A percentile compares a stretch with the other conserved stretches of the same genome.
phyloP scores from a whole-genome alignment of 23 red algal genomes.

The Gracilaria gracilis region DNA sequence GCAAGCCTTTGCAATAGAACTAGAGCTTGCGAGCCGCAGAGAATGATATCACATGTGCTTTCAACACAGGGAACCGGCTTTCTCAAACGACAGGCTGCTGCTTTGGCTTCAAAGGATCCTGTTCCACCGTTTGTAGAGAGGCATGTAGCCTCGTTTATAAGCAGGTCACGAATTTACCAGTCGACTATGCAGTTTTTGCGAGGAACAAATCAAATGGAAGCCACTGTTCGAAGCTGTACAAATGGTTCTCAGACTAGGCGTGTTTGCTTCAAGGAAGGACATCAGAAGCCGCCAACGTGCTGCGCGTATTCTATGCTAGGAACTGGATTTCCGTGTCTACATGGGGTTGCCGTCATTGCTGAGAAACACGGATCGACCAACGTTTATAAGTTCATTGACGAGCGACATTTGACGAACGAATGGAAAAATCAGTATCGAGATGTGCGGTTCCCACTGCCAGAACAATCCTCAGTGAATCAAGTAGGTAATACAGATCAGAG shows the following conservation, averaged over 20 bases:
- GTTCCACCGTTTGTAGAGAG: background rate
- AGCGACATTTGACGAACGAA: background rate
- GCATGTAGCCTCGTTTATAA: background rate
- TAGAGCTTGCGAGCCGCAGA: constrained; percentile 8
- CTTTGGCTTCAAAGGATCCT: background rate
- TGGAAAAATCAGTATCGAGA: background rate
- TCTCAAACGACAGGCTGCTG: background rate
- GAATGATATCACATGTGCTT: background rate
- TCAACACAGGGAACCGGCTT: background rate
- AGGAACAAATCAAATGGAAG: background rate
- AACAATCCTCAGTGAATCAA: too few relatives aligned
- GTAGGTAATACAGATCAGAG: background rate
- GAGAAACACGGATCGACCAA: constrained; percentile 27
- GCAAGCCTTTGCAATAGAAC: background rate
- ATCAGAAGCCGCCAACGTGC: background rate
- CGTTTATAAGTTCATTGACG: background rate
- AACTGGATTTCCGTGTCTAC: constrained; percentile 31
- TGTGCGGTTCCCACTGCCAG: too few relatives aligned
- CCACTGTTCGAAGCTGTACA: background rate
- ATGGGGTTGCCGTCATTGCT: constrained; percentile 8
- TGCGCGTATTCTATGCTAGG: constrained; percentile 14
- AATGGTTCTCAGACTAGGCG: background rate
- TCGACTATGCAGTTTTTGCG: background rate
- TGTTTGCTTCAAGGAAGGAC: background rate
- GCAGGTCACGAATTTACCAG: background rate